These are phyloP conservation scores for Tylopilus sp. DNA, from an alignment of 768 basidiomycete genomes.

Conservation along the genomic window DNA sequence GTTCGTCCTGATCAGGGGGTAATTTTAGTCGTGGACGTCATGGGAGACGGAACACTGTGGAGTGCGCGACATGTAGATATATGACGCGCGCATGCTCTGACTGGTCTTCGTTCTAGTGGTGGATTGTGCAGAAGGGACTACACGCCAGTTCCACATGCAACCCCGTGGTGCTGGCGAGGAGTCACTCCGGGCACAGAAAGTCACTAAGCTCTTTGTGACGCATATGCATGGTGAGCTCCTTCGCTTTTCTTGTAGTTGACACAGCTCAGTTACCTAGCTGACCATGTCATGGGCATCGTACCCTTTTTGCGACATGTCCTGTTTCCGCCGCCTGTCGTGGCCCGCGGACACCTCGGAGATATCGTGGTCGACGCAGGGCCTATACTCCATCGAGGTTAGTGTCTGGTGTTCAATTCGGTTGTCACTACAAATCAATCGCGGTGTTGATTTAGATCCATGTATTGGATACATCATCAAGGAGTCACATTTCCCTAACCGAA, in stretches of 20 bases:
- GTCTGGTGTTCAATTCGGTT: not conserved
- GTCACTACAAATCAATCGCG: not conserved
- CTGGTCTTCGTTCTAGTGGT: conserved; percentile 50
- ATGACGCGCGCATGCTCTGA: not conserved
- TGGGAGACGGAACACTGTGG: conserved; percentile 58
- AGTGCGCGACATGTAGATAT: conserved; percentile 44
- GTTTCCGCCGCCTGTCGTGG: conserved; percentile 39
- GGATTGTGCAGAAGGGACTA: conserved; percentile 81
- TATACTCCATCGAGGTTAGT: conserved; percentile 70
- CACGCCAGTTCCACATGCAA: conserved; percentile 61
- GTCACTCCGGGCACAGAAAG: conserved; percentile 41
- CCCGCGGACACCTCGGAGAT: conserved; percentile 37
- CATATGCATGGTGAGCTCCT: conserved; percentile 70
- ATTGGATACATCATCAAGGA: conserved; percentile 77
- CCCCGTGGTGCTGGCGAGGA: conserved; percentile 33
- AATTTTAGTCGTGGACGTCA: conserved; percentile 49
- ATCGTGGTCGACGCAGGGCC: conserved; percentile 71
- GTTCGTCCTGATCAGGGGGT: not conserved
- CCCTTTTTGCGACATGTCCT: conserved; percentile 62
- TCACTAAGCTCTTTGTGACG: conserved; percentile 75
- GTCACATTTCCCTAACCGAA: conserved; percentile 44
- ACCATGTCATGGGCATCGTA: conserved; percentile 74
- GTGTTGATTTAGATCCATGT: conserved; percentile 57
- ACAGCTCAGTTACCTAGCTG: conserved; percentile 46
- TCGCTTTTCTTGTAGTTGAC: not conserved